phyloP scores from a whole-genome alignment of 148 eudicot genomes.

The Nepenthes mirabilis region DNA sequence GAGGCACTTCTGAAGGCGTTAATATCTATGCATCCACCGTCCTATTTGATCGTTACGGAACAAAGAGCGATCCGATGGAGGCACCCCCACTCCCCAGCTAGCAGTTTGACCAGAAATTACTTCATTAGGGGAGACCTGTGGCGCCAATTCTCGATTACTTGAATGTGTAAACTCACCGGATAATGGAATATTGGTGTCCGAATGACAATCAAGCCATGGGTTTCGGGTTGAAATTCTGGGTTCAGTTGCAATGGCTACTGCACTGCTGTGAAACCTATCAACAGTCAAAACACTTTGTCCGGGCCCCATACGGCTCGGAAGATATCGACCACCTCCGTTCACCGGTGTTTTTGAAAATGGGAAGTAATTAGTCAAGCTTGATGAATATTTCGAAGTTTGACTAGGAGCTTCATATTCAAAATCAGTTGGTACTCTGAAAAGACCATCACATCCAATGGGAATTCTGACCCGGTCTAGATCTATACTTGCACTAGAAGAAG shows the following conservation, averaged over 20 bases:
- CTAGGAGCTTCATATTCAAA: conserved; percentile 22
- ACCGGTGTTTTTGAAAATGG: conserved; percentile 7
- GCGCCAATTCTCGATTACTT: conserved; percentile 16
- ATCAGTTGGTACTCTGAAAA: conserved; percentile 70
- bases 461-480: conserved; percentile 22
- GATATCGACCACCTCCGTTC: conserved; percentile 12
- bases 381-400: conserved; percentile 13
- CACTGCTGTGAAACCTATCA: conserved; percentile 9
- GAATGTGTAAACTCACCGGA: conserved; percentile 9
- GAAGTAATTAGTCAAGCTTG: conserved; percentile 14
- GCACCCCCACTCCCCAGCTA: conserved; percentile 15
- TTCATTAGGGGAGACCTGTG: conserved; percentile 14
- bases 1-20: background rate
- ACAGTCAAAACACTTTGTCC: conserved; percentile 7
- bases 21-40: conserved; percentile 24
- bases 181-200: conserved; percentile 11
- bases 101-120: conserved; percentile 8
- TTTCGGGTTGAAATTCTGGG: conserved; percentile 7
- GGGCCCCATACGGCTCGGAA: conserved; percentile 16
- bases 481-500: conserved; percentile 9
- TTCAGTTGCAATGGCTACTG: conserved; percentile 3
- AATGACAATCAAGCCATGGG: conserved; percentile 12
- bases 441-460: conserved; percentile 37
- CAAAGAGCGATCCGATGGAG: conserved; percentile 15
- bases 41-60: conserved; percentile 17